Percentiles rank a stretch among this genome's conserved stretches.
These are phyloP conservation scores for Linnemannia exigua DNA, from an alignment of 192 early-diverging fungal species.

Conservation along the genomic window DNA sequence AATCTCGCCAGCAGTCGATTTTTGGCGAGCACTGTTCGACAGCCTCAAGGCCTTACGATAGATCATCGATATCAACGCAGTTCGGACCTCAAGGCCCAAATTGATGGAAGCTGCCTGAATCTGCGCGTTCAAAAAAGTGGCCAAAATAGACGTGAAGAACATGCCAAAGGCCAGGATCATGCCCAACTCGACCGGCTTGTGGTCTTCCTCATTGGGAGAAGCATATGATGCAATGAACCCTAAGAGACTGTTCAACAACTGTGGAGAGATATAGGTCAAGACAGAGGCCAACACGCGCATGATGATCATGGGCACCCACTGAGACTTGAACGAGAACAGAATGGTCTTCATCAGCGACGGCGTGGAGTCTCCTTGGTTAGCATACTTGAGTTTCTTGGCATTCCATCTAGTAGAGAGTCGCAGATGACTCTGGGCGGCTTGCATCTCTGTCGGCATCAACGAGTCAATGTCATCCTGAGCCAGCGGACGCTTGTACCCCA, in stretches of 20 bases:
- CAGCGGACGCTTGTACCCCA: conserved; percentile 28
- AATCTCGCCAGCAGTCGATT: conserved; percentile 51
- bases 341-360: conserved; percentile 35
- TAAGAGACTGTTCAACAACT: conserved; percentile 39
- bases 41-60: conserved; percentile 52
- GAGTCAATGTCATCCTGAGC: conserved; percentile 20
- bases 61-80: conserved; percentile 51
- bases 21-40: conserved; percentile 34
- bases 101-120: conserved; percentile 4
- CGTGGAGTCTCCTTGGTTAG: not conserved
- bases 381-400: not conserved
- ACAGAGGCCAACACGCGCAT: conserved; percentile 28
- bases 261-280: conserved; percentile 37
- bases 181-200: conserved; percentile 24
- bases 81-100: conserved; percentile 39
- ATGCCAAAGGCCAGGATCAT: conserved; percentile 49
- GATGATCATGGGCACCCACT: conserved; percentile 17
- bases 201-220: conserved; percentile 1
- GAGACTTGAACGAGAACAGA: conserved; percentile 7
- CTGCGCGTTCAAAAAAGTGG: conserved; percentile 29
- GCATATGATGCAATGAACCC: conserved; percentile 37
- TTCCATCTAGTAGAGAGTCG: conserved; percentile 15
- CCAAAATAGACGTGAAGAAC: conserved; percentile 28
- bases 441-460: conserved; percentile 23
- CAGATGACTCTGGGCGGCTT: conserved; percentile 10